Evolutionary conservation across 2,329 filamentous ascomycete species (phyloP), one percentile per base, ranked within the genome.

Genomic region (Nannizzia gypsea): DNA sequence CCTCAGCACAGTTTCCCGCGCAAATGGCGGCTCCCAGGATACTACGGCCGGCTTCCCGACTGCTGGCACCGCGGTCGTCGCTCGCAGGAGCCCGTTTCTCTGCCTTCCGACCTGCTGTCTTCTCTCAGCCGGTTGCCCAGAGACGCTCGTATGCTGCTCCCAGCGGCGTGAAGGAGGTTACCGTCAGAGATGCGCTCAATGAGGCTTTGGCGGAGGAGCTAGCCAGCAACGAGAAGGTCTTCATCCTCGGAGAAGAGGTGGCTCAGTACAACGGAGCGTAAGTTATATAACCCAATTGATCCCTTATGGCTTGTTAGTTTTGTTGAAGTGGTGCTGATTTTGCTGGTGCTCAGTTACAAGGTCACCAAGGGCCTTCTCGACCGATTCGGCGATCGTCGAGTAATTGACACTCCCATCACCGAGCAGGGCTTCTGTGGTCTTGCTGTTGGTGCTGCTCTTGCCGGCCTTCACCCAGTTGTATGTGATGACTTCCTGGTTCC

Each of bases 221-320:
- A 76, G 91, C 96, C 81, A 74, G 77, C 72, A 95, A 99, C 77
- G 82, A 87, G 65, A 97, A 96, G 82, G 91, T 96, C 69, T 99
- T 96, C 76, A 80, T 99, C 67, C 77, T 99, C 61, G 93, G 93
- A 70, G 93, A 99, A 82, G 93, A 99, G 80, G 93, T 99, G 72
- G 93, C 93, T 70, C 93, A 99, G 79, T 99, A 99, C 82, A 99
- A 99, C 77, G 93, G 93, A 81, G 92, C 92, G 81, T 84, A 77
- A 74, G 77, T 63, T 59, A 60, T 50, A 48, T 60, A 15, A 11
- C 9, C 8, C 57, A 15, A 24, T 40, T 52, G 17, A 55, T 26
- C 20, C 20, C 60, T 55, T 38, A 40, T 57, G 31, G 56, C 48
- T 48, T 26, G 26, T 57, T 15, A 11, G 15, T 3, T 5, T 42